These are phyloP conservation scores for Xylariaceae sp. DNA, from an alignment of 2,329 filamentous ascomycete genomes.

Conservation along the genomic window DNA sequence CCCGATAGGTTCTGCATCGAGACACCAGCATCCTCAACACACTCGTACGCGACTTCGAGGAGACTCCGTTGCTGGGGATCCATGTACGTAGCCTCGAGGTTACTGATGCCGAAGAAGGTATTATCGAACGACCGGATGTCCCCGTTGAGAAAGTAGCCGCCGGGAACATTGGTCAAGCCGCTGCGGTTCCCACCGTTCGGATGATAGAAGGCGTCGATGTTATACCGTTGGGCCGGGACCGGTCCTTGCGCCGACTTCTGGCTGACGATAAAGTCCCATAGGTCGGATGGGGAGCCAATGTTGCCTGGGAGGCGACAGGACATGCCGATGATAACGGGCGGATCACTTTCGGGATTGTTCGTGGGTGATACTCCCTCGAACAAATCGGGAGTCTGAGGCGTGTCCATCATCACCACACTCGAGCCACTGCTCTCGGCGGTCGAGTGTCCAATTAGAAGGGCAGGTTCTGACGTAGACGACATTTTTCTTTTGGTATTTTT, in stretches of 20 bases:
- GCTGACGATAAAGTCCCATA: slow-evolving; percentile 7
- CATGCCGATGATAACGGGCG: neutral
- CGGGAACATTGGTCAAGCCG: neutral
- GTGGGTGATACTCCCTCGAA: too few relatives aligned
- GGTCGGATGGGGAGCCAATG: neutral
- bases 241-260: neutral
- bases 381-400: too few relatives aligned
- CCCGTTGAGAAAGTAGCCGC: slow-evolving; percentile 12
- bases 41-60: slow-evolving; percentile 29
- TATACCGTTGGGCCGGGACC: slow-evolving; percentile 1
- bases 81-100: too few relatives aligned
- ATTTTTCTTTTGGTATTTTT: neutral
- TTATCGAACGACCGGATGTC: slow-evolving; percentile 9
- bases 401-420: too few relatives aligned
- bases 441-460: too few relatives aligned
- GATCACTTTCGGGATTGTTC: too few relatives aligned
- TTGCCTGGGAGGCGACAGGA: slow-evolving; percentile 7
- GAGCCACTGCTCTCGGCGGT: too few relatives aligned
- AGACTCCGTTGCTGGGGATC: slow-evolving; percentile 12
- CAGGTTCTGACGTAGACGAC: too few relatives aligned
- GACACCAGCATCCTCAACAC: slow-evolving; percentile 29
- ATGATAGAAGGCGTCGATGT: slow-evolving; percentile 9
- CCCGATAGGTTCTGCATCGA: too few relatives aligned
- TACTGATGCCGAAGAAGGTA: too few relatives aligned
- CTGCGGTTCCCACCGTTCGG: neutral